Conservation (phyloP, 2,329 filamentous ascomycete genomes). For the Sclerotinia borealis region DNA sequence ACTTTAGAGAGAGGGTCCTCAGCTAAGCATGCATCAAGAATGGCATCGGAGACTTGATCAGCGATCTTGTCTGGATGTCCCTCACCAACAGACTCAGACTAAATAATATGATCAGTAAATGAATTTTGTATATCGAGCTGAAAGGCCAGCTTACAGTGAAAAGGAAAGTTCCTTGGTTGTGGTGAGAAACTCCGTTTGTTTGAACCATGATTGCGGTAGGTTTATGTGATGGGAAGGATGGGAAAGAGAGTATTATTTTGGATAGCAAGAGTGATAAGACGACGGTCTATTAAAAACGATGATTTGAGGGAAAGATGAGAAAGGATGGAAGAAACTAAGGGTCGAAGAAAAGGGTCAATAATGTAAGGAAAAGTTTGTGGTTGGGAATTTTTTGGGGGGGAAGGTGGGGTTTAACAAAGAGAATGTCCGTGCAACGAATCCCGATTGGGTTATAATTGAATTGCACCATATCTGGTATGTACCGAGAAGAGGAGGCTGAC, state of each 20-base stretch:
- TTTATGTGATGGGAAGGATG: constrained; percentile 59
- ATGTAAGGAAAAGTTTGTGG: constrained; percentile 11
- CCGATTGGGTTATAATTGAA: neutral
- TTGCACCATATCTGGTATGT: neutral
- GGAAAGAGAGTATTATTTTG: constrained; percentile 37
- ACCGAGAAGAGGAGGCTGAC: neutral
- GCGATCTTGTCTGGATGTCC: constrained; percentile 95
- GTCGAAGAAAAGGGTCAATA: neutral
- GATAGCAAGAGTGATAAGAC: constrained; percentile 36
- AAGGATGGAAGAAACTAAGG: constrained; percentile 36
- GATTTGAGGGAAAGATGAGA: constrained; percentile 40
- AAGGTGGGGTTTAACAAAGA: constrained; percentile 12
- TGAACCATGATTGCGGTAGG: constrained; percentile 54
- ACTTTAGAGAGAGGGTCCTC: constrained; percentile 98
- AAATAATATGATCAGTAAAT: constrained; percentile 16
- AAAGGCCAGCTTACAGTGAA: constrained; percentile 58
- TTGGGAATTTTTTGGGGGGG: neutral
- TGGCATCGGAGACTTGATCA: constrained; percentile 96
- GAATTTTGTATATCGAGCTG: neutral
- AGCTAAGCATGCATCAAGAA: constrained; percentile 94
- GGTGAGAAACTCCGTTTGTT: constrained; percentile 38
- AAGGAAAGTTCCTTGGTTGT: constrained; percentile 67
- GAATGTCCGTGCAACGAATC: neutral
- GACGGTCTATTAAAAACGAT: constrained; percentile 41
- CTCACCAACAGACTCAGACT: constrained; percentile 85